Evolutionary conservation across 495 filamentous ascomycete genomes (phyloP), one percentile per base, ranked within the genome.

Genomic region (Aspergillus mulundensis): DNA sequence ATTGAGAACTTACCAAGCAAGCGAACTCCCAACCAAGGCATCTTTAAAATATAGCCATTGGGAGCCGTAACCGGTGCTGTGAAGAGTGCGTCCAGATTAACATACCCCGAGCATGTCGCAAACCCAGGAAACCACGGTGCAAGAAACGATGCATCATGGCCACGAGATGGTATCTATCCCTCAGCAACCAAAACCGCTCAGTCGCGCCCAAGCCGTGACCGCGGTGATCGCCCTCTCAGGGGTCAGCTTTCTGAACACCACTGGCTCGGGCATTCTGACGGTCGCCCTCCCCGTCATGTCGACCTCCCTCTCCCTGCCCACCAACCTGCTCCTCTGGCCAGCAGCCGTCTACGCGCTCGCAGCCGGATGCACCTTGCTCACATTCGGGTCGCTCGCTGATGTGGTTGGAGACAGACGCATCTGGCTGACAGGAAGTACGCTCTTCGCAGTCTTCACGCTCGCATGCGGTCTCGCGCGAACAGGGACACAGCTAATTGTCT

Each of bases 351-450:
- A 50, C 41, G 68, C 68, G 7, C 69, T 81, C n/a, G 73, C 73
- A 5, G 71, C 69, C 36, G 78, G 79, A 36, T 78, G 75, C 42
- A 67, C 65, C 30, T 73, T 84, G 3, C 68, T 84, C 0, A 57
- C 81, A 11, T 72, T 75, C 7, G 81, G 80, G 7, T 65, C 80
- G 4, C 56, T 82, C 7, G 77, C 80, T 7, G 81, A 85, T 54
- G 67, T 80, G 6, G 54, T 82, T 0, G 81, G 81, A 0, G 66
- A 66, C 30, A 63, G 73, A 24, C 57, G 60, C 7, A 69, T 81
- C 18, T 76, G 75, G 43, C 48, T 84, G 0, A 58, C 67, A 2
- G 81, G 81, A 1, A 72, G 72, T 47, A 67, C 77, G 8, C 57
- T 82, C 0, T 65, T 72, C 12, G 66, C 63, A 10, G 49, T 64